Evolutionary conservation across 2,329 filamentous ascomycete genomes (phyloP), one percentile per base, ranked within the genome.

Genomic region (Aspergillus ibericus): DNA sequence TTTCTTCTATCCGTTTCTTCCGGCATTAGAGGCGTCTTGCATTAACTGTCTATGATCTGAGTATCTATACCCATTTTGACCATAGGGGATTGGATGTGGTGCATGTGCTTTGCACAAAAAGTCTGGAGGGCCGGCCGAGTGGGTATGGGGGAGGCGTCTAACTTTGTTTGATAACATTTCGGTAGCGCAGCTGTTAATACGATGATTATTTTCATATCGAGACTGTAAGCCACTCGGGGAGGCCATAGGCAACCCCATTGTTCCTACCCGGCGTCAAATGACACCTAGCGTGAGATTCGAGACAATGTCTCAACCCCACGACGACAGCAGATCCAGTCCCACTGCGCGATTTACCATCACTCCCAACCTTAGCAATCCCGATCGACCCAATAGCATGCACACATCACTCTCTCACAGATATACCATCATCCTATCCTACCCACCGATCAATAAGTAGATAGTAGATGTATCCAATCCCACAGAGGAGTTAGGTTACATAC

Each of bases 51-150:
- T 22, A 18, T 32, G 36, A 36, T 42, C 25, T 53, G 50, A 53
- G 50, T 35, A 53, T 42, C 15, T 53, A 53, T 53, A 53, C 51
- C 51, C 51, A 53, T 53, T 53, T 44, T 36, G 51, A 44, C 51
- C 42, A 25, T 25, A 27, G 12, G 36, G 25, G 25, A 27, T 42
- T 53, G 51, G 51, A 44, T 44, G 36, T 42, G 27, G 20, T 40
- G 49, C 10, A 38, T 16, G 10, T 38, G 22, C 13, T 27, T 38
- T 52, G 18, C 36, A 34, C 44, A 29, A 48, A 48, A 48, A 16
- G 25, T 48, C 29, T 29, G 22, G 44, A 48, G 16, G 27, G n/a
- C 32, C 18, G 36, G 36, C 36, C 9, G 36, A 35, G 36, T 53
- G 51, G 51, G 50, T 42, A 53, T 53, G 16, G 13, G 25, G 25